Evolutionary conservation across 805 yeast species (phyloP).

Genomic region (Cephaloascus fragrans): DNA sequence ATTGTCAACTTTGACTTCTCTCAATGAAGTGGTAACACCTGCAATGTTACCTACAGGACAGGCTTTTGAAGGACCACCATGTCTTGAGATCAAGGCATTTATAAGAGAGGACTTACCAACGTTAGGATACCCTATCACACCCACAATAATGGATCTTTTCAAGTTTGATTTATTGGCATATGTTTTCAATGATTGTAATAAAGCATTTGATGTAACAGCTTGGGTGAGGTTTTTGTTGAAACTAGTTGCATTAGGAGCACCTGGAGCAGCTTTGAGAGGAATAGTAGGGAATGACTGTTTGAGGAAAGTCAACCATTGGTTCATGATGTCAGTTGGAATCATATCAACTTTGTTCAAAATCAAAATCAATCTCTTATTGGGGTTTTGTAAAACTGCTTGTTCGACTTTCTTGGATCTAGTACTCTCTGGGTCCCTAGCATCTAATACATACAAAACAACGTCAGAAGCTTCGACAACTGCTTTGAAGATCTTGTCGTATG

Average conservation of each 20-base stretch:
- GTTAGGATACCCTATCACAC: slow-evolving; percentile 96
- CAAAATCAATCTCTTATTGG: slow-evolving; percentile 76
- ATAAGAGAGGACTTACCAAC: slow-evolving; percentile 95
- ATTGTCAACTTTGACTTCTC: slow-evolving; percentile 88
- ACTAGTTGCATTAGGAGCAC: slow-evolving; percentile 58
- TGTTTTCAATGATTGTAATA: slow-evolving; percentile 74
- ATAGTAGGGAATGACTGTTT: slow-evolving; percentile 84
- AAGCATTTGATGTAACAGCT: slow-evolving; percentile 58
- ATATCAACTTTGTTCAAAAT: slow-evolving; percentile 88
- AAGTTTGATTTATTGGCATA: slow-evolving; percentile 78
- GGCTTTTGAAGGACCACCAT: slow-evolving; percentile 60
- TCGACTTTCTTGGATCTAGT: slow-evolving; percentile 90
- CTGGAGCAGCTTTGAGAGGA: slow-evolving; percentile 74
- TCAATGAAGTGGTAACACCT: slow-evolving; percentile 86
- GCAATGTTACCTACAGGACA: slow-evolving; percentile 98
- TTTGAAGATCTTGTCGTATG: slow-evolving; percentile 90
- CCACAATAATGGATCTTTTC: slow-evolving; percentile 84
- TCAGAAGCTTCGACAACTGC: slow-evolving; percentile 89
- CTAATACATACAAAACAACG: slow-evolving; percentile 86
- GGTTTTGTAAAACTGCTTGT: slow-evolving; percentile 72
- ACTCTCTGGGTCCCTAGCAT: slow-evolving; percentile 94
- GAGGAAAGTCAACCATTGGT: slow-evolving; percentile 75
- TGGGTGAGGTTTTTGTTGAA: slow-evolving; percentile 70
- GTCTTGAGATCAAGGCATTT: slow-evolving; percentile 78
- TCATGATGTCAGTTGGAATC: slow-evolving; percentile 75